Percentiles rank a stretch among this genome's conserved stretches.
These are phyloP conservation scores for Chlamydomonas reinhardtii DNA, from an alignment of 163 green algal species.

Conservation along the genomic window DNA sequence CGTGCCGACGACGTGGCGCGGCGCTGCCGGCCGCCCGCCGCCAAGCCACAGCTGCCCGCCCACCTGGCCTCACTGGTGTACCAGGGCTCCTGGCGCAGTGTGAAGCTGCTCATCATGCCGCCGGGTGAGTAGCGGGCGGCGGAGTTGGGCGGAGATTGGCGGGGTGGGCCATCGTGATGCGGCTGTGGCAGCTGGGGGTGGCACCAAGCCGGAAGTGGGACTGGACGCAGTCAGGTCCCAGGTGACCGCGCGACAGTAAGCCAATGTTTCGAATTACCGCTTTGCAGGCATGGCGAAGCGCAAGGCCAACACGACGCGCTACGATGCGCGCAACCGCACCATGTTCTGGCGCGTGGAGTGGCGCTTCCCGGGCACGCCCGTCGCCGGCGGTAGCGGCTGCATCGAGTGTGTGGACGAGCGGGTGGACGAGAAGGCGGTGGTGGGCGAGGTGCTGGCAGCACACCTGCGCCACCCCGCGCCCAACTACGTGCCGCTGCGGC, in stretches of 20 bases:
- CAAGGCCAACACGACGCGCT: slow-evolving; percentile 76
- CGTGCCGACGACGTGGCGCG: slow-evolving; percentile 65
- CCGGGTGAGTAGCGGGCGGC: slow-evolving; percentile 39
- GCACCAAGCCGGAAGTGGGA: not conserved
- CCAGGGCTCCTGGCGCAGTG: slow-evolving; percentile 59
- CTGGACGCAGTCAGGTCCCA: no score
- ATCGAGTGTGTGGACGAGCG: slow-evolving; percentile 17
- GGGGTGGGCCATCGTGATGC: not conserved
- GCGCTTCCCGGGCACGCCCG: slow-evolving; percentile 62
- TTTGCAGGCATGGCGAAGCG: slow-evolving; percentile 78
- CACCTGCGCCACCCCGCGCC: slow-evolving; percentile 45
- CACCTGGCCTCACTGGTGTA: slow-evolving; percentile 65
- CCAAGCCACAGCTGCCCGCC: slow-evolving; percentile 62
- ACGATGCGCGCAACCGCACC: slow-evolving; percentile 66
- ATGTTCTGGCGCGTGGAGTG: slow-evolving; percentile 82
- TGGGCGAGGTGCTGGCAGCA: slow-evolving; percentile 20
- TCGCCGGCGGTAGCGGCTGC: slow-evolving; percentile 7
- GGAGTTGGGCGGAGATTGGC: not conserved
- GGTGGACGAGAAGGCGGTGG: slow-evolving; percentile 28
- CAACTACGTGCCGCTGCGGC: slow-evolving; percentile 51
- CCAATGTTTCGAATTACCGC: no score
- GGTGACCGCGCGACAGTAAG: no score
- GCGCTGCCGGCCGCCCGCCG: slow-evolving; percentile 57
- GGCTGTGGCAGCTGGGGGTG: no score
- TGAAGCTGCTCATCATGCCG: slow-evolving; percentile 68